phyloP scores from a whole-genome alignment of 768 basidiomycete genomes.

The Asterophora parasitica region DNA sequence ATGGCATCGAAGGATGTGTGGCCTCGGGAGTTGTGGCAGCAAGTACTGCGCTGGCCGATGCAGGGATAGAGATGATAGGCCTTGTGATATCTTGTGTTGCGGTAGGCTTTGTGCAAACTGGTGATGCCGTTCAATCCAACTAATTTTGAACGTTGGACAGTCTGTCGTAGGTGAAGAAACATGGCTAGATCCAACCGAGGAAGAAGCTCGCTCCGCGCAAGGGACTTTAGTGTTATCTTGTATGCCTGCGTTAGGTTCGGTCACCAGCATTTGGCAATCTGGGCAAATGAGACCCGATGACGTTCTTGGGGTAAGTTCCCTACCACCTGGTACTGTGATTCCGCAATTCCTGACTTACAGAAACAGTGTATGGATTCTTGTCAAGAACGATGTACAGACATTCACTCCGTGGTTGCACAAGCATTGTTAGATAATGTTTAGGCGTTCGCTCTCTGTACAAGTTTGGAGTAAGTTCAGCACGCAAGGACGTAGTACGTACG shows the following conservation, averaged over 20 bases:
- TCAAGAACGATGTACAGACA: slow-evolving; percentile 65
- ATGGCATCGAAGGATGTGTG: slow-evolving; percentile 86
- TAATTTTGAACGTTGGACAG: slow-evolving; percentile 30
- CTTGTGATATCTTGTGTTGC: slow-evolving; percentile 82
- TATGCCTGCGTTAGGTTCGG: slow-evolving; percentile 80
- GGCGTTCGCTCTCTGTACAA: too few species aligned
- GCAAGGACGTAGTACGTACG: neutral
- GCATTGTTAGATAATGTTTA: slow-evolving; percentile 46
- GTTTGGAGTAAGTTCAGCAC: neutral
- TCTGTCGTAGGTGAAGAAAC: slow-evolving; percentile 51
- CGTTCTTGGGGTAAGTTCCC: slow-evolving; percentile 50
- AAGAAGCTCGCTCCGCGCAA: slow-evolving; percentile 52
- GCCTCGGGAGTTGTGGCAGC: slow-evolving; percentile 84
- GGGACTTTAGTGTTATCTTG: slow-evolving; percentile 77
- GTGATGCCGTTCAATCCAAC: neutral
- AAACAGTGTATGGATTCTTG: slow-evolving; percentile 66
- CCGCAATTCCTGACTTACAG: slow-evolving; percentile 1
- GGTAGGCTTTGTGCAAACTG: slow-evolving; percentile 34
- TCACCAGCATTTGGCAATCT: slow-evolving; percentile 85
- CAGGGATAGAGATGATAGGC: slow-evolving; percentile 88
- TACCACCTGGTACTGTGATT: neutral
- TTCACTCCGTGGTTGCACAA: slow-evolving; percentile 71
- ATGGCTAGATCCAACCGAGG: slow-evolving; percentile 78
- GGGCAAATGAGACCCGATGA: slow-evolving; percentile 58
- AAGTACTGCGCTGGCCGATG: slow-evolving; percentile 86